Conservation (phyloP, 2,329 filamentous ascomycete species). For the Colletotrichum sp. region DNA sequence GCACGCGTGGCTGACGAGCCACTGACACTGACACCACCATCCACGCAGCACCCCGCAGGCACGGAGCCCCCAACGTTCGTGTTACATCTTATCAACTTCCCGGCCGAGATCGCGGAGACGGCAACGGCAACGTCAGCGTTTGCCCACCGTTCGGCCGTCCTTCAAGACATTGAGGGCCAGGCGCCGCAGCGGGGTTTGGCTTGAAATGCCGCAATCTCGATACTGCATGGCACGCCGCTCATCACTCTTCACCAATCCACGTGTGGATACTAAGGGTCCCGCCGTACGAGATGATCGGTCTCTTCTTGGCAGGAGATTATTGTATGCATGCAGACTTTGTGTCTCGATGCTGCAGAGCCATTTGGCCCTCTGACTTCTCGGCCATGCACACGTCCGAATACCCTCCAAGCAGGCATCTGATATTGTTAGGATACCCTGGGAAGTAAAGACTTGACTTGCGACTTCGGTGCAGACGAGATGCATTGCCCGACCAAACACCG, state of each 20-base stretch:
- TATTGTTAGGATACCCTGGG: background rate
- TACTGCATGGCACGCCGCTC: background rate
- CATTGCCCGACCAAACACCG: background rate
- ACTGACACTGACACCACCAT: background rate
- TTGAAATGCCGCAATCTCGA: constrained; percentile 19
- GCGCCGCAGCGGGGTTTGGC: constrained; percentile 1
- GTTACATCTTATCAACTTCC: constrained; percentile 1
- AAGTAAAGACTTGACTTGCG: background rate
- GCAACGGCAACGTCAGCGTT: constrained; percentile 12
- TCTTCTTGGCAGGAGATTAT: background rate
- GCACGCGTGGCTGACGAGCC: background rate
- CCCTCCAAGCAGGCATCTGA: background rate
- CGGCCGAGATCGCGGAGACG: constrained; percentile 19
- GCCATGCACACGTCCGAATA: background rate
- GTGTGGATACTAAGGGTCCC: constrained; percentile 2
- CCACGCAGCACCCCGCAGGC: background rate
- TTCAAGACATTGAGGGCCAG: background rate
- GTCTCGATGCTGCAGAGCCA: background rate
- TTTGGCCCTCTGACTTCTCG: background rate
- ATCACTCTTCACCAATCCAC: constrained; percentile 14
- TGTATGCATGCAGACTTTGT: background rate
- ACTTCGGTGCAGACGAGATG: background rate
- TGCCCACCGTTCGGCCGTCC: background rate
- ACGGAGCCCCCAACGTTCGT: constrained; percentile 2
- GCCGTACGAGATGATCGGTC: constrained; percentile 3